Conservation (phyloP, 2,329 filamentous ascomycete species). For the Leptographium wingfieldii region DNA sequence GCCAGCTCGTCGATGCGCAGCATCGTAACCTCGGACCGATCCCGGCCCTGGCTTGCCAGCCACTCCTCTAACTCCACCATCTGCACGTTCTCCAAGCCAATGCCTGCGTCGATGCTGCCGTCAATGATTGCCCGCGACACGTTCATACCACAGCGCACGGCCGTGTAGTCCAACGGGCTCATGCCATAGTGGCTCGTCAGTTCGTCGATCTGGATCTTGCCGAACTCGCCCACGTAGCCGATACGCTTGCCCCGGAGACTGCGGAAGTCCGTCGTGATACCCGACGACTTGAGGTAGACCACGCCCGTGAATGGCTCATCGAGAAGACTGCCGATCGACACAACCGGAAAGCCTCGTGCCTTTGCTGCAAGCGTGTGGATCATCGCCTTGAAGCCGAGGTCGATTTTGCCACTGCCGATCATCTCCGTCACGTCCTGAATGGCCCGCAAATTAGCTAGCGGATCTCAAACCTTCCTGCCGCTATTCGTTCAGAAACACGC, state of each 20-base stretch:
- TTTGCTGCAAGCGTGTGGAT: slow-evolving; percentile 68
- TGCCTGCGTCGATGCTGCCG: slow-evolving; percentile 46
- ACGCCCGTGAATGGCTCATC: slow-evolving; percentile 53
- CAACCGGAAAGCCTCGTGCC: slow-evolving; percentile 60
- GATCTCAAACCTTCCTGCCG: background rate
- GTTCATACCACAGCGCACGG: slow-evolving; percentile 71
- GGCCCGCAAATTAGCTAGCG: background rate
- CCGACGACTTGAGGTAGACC: slow-evolving; percentile 55
- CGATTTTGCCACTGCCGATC: slow-evolving; percentile 54
- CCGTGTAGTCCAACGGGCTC: slow-evolving; percentile 53
- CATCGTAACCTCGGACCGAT: slow-evolving; percentile 61
- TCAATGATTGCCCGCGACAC: slow-evolving; percentile 64
- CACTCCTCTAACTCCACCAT: slow-evolving; percentile 74
- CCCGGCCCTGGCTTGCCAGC: slow-evolving; percentile 50
- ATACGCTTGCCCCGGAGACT: slow-evolving; percentile 44
- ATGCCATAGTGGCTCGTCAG: slow-evolving; percentile 49
- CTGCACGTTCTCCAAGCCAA: slow-evolving; percentile 66
- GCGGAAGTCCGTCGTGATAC: slow-evolving; percentile 63
- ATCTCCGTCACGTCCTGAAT: slow-evolving; percentile 65
- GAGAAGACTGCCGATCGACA: slow-evolving; percentile 60
- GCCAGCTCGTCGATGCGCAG: slow-evolving; percentile 70
- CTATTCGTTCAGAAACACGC: slow-evolving; percentile 13
- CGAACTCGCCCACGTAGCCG: slow-evolving; percentile 63
- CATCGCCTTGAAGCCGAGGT: slow-evolving; percentile 75
- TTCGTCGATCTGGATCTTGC: slow-evolving; percentile 76